Evolutionary conservation across 148 eudicot species (phyloP).

Genomic region (Camellia sinensis): DNA sequence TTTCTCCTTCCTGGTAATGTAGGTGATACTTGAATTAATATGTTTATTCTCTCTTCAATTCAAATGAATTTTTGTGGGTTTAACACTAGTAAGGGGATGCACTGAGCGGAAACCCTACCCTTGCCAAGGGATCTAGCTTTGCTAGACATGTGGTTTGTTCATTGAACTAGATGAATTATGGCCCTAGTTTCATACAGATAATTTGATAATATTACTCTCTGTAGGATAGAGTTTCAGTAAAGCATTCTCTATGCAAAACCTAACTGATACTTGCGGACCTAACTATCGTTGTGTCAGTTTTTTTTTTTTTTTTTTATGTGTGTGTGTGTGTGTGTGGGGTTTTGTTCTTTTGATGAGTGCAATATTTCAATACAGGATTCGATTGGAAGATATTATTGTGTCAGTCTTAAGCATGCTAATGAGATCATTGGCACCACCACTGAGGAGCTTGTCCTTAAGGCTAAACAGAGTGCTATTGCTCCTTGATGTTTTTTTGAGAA

Average conservation of each 20-base stretch:
- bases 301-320: not conserved
- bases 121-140: too few species aligned
- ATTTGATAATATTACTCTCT: not conserved
- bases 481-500: constrained; percentile 18
- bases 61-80: not conserved
- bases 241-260: not conserved
- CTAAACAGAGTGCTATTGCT: constrained; percentile 32
- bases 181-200: not conserved
- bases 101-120: not conserved
- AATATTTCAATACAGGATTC: constrained; percentile 48
- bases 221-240: not conserved
- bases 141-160: not conserved
- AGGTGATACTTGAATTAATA: not conserved
- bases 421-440: constrained; percentile 86
- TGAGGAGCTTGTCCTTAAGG: constrained; percentile 70
- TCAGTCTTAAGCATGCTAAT: constrained; percentile 70
- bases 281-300: not conserved
- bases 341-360: not conserved
- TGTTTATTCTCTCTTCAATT: not conserved
- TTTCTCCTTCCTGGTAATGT: not conserved
- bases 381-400: constrained; percentile 68
- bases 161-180: not conserved
- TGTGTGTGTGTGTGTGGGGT: not conserved
- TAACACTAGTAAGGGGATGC: not conserved
- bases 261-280: not conserved